Evolutionary conservation across 1,284 basidiomycete genomes (phyloP), one percentile per base, ranked within the genome.

Genomic region (Tilletia indica): DNA sequence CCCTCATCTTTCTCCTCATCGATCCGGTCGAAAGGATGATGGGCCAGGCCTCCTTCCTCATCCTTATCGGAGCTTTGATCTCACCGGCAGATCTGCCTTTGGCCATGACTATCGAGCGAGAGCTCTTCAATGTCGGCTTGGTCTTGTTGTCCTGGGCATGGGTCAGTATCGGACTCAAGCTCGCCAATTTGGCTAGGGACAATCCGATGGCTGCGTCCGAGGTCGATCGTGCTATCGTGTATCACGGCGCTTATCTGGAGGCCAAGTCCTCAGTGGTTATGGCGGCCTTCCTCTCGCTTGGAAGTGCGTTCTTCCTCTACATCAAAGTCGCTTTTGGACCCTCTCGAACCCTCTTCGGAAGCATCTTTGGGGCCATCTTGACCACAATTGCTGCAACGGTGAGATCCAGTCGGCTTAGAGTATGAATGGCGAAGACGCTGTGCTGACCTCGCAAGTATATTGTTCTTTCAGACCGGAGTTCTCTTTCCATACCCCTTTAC

Each of bases 71-170:
- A 1, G 86, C 89, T 0, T 88, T 91, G 75, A 80, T 93, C 11
- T 90, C 90, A 14, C 90, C 91, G 0, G 90, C 91, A 0, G 86
- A 83, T 54, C 90, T 90, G 67, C 90, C 91, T 0, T 90, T 92
- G 73, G 86, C 90, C 12, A 86, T 87, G 2, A 89, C 91, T 2
- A 80, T 92, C 25, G 91, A 93, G 78, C 88, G 90, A 5, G 91
- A 92, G 77, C 73, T 89, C 16, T 85, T 89, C n/a, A 88, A 90
- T 38, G 76, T 91, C 2, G 66, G 87, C 0, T 88, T 90, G 47
- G 87, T 87, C 0, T 78, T 85, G 8, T 38, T 85, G 8, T 86
- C 87, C 31, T 93, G 91, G 91, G 90, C 88, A 21, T 93, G 90
- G 90, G 85, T 86, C 25, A 90, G 88, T 79, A 84, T 93, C 4